Evolutionary conservation across 192 early-diverging fungal species (phyloP), one percentile per base, ranked within the genome.

Genomic region (Paraglomus brasilianum): DNA sequence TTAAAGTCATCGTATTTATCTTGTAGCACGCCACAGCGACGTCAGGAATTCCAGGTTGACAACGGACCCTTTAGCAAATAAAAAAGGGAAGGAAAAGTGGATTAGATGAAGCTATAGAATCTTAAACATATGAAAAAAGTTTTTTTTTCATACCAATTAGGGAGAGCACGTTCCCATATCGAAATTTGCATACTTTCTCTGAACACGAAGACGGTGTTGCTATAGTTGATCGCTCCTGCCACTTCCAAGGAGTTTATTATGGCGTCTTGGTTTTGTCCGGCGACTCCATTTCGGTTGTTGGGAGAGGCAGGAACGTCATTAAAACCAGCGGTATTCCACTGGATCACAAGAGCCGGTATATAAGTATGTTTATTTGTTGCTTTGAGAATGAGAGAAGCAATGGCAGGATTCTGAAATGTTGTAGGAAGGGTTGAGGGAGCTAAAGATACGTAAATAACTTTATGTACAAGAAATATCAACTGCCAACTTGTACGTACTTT

Each of bases 311-410:
- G 42, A 14, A 65, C 1, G 17, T 65, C 63, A 24, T 47, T 48
- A 50, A 65, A 65, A 46, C 62, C 62, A 15, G 6, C 41, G 47
- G 24, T 15, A 48, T 65, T 30, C 63, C 62, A 65, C 41, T 47
- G 46, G 36, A 50, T 65, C 14, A 65, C 44, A 13, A 65, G n/a
- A 8, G 43, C 63, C 14, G 60, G 63, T n/a, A n/a, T n/a, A n/a
- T n/a, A n/a, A n/a, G n/a, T n/a, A n/a, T n/a, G n/a, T n/a, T n/a
- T n/a, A n/a, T n/a, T n/a, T n/a, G n/a, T n/a, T n/a, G n/a, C n/a
- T n/a, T n/a, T n/a, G n/a, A n/a, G n/a, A n/a, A n/a, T n/a, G n/a
- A n/a, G n/a, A n/a, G n/a, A n/a, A n/a, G n/a, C n/a, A n/a, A n/a
- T n/a, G n/a, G n/a, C n/a, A n/a, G n/a, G n/a, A n/a, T n/a, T n/a